A percentile compares a stretch with the other conserved stretches of the same genome.
phyloP scores from a whole-genome alignment of 495 filamentous ascomycete species.

The Penicillium ochrochloron region DNA sequence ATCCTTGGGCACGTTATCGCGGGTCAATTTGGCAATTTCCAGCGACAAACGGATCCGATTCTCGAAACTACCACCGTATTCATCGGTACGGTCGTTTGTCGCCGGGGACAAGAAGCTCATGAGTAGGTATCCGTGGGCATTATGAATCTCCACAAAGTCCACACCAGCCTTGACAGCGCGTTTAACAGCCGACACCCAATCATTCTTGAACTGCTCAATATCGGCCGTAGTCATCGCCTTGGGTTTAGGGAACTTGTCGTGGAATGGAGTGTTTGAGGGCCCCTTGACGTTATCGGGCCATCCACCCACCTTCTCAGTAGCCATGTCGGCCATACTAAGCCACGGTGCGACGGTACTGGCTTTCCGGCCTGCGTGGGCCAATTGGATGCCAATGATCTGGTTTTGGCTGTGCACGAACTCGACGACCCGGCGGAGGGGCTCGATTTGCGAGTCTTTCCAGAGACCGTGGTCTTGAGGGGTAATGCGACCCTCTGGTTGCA shows the following conservation, averaged over 20 bases:
- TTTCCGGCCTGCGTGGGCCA: constrained; percentile 77
- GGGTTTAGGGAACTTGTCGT: constrained; percentile 53
- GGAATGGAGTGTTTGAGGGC: constrained; percentile 57
- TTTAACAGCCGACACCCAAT: constrained; percentile 58
- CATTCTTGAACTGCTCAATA: constrained; percentile 60
- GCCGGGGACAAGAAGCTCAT: constrained; percentile 66
- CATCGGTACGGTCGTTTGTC: constrained; percentile 62
- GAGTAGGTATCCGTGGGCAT: constrained; percentile 68
- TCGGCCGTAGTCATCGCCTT: constrained; percentile 57
- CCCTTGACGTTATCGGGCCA: constrained; percentile 64
- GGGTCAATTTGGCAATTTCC: constrained; percentile 60
- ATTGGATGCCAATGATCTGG: constrained; percentile 68
- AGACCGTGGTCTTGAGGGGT: constrained; percentile 69
- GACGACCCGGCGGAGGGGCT: constrained; percentile 57
- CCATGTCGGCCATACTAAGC: constrained; percentile 50
- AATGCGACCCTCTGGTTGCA: constrained; percentile 69
- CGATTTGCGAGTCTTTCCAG: constrained; percentile 72
- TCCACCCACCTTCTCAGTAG: constrained; percentile 59
- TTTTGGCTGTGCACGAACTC: constrained; percentile 71
- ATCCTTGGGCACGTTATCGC: constrained; percentile 55
- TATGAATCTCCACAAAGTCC: constrained; percentile 62
- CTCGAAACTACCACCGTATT: constrained; percentile 66
- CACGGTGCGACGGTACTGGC: constrained; percentile 71
- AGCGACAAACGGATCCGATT: constrained; percentile 60
- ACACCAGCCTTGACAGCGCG: constrained; percentile 61